Base-by-base conservation (phyloP, 495 filamentous ascomycete species). In the Penicillium cataractarum region DNA sequence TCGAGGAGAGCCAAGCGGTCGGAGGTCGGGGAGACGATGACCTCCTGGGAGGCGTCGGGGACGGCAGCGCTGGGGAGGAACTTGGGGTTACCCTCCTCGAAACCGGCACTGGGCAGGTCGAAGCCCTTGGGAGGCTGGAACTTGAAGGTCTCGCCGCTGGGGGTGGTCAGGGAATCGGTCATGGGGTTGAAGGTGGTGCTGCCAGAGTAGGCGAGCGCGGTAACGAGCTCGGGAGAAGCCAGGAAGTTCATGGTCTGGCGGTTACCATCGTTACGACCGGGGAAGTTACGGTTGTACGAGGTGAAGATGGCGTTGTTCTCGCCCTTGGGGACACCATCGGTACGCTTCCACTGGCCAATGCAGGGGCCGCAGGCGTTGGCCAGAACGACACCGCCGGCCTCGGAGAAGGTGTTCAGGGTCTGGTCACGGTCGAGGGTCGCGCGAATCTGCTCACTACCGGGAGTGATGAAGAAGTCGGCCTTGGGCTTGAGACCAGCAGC, bases 201-300 rank as follows among this genome's bases (percentile, higher is more conserved):
- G 55, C 95, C 95, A 26, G 94, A 89, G 74, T 96, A 98, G 33
- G 90, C 84, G 87, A 99, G 93, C 8, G 95, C 94, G 1, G 95
- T 99, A 62, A 99, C 96, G 37, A 99, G 84, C 74, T 99, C 95
- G 4, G 95, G 95, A 2, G 92, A 95, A 13, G 95, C 93, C 39
- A 99, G 86, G 82, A 99, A 99, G 83, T 98, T 98, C 94, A 97
- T 97, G 33, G 95, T 99, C 22, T 87, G 84, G 12, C 90, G 88
- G 81, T 98, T 98, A 64, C 95, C 95, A 70, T 99, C 95, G 73
- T 99, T 99, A 57, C 95, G 90, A 58, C 92, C 94, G 62, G 89
- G 92, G 84, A 99, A 99, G 79, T 99, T 99, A 62, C 95, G 90
- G 84, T 99, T 99, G 79, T 97, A 99, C 7, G 92, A 97, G 31